Base-by-base conservation (phyloP, 1,284 basidiomycete genomes). In the Phellinidium pouzarii region DNA sequence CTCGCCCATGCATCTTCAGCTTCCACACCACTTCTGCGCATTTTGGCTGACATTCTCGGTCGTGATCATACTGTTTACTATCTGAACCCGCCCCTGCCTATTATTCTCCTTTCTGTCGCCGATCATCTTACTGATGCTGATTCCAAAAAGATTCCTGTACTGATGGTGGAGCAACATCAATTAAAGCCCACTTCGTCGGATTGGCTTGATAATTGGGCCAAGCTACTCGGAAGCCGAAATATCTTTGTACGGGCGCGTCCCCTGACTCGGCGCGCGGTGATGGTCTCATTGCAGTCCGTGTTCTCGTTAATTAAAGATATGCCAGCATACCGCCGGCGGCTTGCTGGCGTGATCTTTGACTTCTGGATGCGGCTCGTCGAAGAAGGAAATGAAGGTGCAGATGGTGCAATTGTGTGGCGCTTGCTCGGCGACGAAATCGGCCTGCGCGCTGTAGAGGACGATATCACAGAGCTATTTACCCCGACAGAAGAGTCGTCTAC, bases 291-390 rank as follows among this genome's bases (percentile, higher is more conserved):
- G 25, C 69, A 78, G 46, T 65, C 64, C 8, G 78, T 80, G 0
- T 85, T 84, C 61, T 75, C 79, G 14, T 77, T 75, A 37, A 73
- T 89, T 27, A 79, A 75, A 59, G 87, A 88, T 58, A 83, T 87
- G 70, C 75, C 74, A 14, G 66, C 66, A 4, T 87, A 87, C 63
- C 75, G 86, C 40, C 69, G 72, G 48, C 77, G 79, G 1, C 69
- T 89, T 12, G 81, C 78, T 3, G 71, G 77, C 45, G 64, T 85
- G 22, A 74, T 87, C 0, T 74, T 77, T 60, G 69, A 72, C 44
- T 77, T 78, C 58, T 80, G 79, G 66, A 68, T 68, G 58, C 66
- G 65, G 17, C 71, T 72, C 41, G 64, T 72, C 7, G 48, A 55
- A 8, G 66, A 65, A n/a, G 67, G 64, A 38, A 64, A 62, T 14